A percentile compares a stretch with the other conserved stretches of the same genome.
Evolutionary conservation across 495 filamentous ascomycete genomes (phyloP).

Genomic region (Schizothecium vesticola): DNA sequence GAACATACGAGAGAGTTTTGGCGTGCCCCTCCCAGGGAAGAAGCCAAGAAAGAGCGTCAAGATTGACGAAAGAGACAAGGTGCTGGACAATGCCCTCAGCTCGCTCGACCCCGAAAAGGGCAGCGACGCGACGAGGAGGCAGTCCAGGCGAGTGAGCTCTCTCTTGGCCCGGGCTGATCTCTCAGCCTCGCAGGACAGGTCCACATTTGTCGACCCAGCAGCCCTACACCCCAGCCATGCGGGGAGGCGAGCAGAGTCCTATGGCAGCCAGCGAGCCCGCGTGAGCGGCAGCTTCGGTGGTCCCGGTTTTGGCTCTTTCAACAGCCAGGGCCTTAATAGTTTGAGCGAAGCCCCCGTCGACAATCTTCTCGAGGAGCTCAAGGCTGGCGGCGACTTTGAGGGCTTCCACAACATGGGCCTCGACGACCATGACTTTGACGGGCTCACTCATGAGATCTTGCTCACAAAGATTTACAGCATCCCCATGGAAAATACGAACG

Average conservation of each 20-base stretch:
- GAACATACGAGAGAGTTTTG: slow-evolving; percentile 46
- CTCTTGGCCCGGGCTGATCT: slow-evolving; percentile 86
- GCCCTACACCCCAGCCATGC: slow-evolving; percentile 43
- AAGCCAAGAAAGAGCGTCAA: slow-evolving; percentile 39
- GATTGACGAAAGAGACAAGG: slow-evolving; percentile 47
- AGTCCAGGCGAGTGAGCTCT: slow-evolving; percentile 86
- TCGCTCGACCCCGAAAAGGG: slow-evolving; percentile 72
- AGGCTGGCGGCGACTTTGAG: slow-evolving; percentile 54
- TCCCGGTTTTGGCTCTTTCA: slow-evolving; percentile 31
- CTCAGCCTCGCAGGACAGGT: slow-evolving; percentile 67
- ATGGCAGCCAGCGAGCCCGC: slow-evolving; percentile 61
- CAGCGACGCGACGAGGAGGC: slow-evolving; percentile 59
- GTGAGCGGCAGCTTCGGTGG: slow-evolving; percentile 49
- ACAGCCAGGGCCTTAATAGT: slow-evolving; percentile 40
- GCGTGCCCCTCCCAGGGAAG: slow-evolving; percentile 42
- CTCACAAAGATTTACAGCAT: slow-evolving; percentile 69
- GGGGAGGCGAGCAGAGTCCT: slow-evolving; percentile 60
- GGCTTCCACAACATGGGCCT: slow-evolving; percentile 66
- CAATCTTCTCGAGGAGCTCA: slow-evolving; percentile 64
- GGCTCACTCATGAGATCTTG: slow-evolving; percentile 67
- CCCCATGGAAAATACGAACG: slow-evolving; percentile 55
- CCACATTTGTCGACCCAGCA: slow-evolving; percentile 65
- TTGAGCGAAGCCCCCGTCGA: slow-evolving; percentile 65
- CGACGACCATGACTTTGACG: slow-evolving; percentile 61
- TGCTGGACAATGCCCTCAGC: slow-evolving; percentile 46